These are phyloP conservation scores for Aspergillus aculeatus DNA, from an alignment of 2,329 filamentous ascomycete genomes.

Conservation along the genomic window DNA sequence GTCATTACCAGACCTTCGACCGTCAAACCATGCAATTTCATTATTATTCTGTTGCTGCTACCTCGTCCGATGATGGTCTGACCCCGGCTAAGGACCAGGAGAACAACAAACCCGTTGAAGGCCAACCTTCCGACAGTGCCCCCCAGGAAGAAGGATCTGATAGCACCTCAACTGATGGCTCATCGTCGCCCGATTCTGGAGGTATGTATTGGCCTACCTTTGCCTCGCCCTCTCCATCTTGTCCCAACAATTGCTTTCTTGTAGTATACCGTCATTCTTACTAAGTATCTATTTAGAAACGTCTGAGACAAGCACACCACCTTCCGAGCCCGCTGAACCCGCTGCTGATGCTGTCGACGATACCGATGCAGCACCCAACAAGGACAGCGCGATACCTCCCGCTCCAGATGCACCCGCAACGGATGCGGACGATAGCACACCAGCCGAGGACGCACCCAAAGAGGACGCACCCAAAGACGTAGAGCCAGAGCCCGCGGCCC, in stretches of 20 bases:
- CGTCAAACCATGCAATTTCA: constrained; percentile 37
- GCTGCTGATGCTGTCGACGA: constrained; percentile 19
- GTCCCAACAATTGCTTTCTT: neutral
- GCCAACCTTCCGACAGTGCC: constrained; percentile 15
- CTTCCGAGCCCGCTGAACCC: constrained; percentile 23
- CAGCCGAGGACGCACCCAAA: constrained; percentile 12
- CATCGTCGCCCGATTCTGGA: constrained; percentile 27
- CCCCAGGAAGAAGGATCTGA: constrained; percentile 22
- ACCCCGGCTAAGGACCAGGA: constrained; percentile 39
- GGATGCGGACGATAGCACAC: constrained; percentile 5
- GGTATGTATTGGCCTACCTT: constrained; percentile 24
- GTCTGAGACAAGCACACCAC: constrained; percentile 27
- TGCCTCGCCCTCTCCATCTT: neutral
- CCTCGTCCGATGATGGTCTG: constrained; percentile 30
- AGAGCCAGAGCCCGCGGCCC: constrained; percentile 10
- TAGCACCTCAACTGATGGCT: constrained; percentile 25
- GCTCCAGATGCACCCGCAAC: constrained; percentile 11
- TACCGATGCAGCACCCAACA: constrained; percentile 19
- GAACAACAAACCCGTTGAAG: constrained; percentile 35
- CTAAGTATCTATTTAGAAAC: constrained; percentile 21
- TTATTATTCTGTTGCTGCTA: constrained; percentile 36
- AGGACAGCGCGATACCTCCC: constrained; percentile 20
- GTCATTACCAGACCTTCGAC: constrained; percentile 47
- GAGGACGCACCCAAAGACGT: constrained; percentile 14
- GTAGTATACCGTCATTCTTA: neutral